Conservation (phyloP, 805 yeast species). For the Lipomyces starkeyi region DNA sequence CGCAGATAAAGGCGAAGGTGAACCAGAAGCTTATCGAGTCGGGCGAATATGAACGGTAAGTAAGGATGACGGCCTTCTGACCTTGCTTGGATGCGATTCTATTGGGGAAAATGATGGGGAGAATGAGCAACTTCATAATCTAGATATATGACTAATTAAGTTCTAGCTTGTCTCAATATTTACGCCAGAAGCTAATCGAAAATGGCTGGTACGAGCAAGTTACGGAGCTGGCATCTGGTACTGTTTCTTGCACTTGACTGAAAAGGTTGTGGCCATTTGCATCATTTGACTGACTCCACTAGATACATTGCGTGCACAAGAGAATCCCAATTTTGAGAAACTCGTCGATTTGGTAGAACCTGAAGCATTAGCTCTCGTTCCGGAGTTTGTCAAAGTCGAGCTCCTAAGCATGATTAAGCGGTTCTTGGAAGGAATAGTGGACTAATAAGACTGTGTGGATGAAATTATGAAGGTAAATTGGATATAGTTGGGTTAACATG, state of each 20-base stretch:
- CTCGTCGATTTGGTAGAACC: conserved; percentile 63
- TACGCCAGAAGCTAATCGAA: conserved; percentile 69
- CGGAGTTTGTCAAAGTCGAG: conserved; percentile 65
- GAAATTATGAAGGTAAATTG: background rate
- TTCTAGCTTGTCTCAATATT: conserved; percentile 41
- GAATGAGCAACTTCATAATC: background rate
- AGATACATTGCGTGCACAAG: conserved; percentile 52
- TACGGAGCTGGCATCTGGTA: conserved; percentile 62
- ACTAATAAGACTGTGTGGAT: conserved; percentile 4
- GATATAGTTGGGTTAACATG: background rate
- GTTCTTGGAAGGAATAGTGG: conserved; percentile 39
- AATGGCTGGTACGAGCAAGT: conserved; percentile 88
- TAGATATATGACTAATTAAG: background rate
- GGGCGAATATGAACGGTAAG: conserved; percentile 76
- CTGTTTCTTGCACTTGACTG: background rate
- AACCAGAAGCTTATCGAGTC: conserved; percentile 73
- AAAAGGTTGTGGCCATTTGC: background rate
- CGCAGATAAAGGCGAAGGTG: conserved; percentile 54
- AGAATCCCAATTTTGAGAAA: conserved; percentile 58
- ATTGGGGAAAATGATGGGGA: background rate
- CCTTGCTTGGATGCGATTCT: background rate
- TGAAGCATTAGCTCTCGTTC: conserved; percentile 71
- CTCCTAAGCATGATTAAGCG: conserved; percentile 60
- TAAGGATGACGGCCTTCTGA: background rate
- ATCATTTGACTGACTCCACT: conserved; percentile 13